phyloP scores from a whole-genome alignment of 257 asterid genomes.

The Mitragyna speciosa region DNA sequence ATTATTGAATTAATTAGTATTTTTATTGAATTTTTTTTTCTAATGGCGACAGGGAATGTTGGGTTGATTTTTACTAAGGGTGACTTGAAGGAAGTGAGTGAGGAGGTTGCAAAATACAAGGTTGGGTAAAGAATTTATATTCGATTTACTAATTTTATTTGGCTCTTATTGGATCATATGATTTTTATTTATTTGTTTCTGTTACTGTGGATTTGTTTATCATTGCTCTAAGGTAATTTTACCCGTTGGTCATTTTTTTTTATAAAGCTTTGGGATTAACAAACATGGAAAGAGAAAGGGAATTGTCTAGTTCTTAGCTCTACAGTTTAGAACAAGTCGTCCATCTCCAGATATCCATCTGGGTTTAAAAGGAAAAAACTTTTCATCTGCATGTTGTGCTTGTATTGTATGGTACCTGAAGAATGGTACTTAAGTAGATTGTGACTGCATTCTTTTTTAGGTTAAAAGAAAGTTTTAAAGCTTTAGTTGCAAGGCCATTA shows the following conservation, averaged over 20 bases:
- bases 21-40: not conserved
- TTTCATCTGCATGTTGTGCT: not conserved
- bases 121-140: slow-evolving; percentile 22
- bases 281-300: no score
- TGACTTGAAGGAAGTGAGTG: slow-evolving; percentile 95
- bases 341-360: not conserved
- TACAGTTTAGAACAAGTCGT: not conserved
- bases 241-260: no score
- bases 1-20: not conserved
- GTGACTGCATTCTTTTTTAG: not conserved
- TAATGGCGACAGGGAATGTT: slow-evolving; percentile 65
- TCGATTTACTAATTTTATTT: not conserved
- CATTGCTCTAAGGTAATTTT: no score
- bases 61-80: slow-evolving; percentile 96
- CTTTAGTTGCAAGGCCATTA: not conserved
- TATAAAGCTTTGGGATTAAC: no score
- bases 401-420: not conserved
- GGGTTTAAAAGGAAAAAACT: not conserved
- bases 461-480: not conserved
- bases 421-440: not conserved
- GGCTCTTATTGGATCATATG: no score
- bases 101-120: slow-evolving; percentile 93
- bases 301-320: no score
- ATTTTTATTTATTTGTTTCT: not conserved
- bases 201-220: no score